phyloP scores from a whole-genome alignment of 148 eudicot genomes.

The Amaranthus palmeri region DNA sequence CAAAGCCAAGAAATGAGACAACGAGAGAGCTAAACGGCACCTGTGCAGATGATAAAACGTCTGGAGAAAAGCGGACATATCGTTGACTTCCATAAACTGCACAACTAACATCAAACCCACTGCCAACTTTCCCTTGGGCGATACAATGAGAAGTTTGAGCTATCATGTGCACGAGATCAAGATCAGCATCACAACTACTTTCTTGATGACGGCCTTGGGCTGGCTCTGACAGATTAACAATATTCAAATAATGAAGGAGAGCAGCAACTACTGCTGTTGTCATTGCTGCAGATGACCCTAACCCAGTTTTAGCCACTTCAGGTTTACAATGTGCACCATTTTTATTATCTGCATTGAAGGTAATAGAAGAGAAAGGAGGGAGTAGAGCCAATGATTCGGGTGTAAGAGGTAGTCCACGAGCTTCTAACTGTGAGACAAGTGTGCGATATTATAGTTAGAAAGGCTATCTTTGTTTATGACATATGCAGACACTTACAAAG shows the following conservation, averaged over 20 bases:
- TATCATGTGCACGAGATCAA: conserved; percentile 65
- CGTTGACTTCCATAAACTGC: conserved; percentile 99
- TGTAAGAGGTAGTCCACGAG: conserved; percentile 68
- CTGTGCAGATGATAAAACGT: conserved; percentile 93
- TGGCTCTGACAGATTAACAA: conserved; percentile 55
- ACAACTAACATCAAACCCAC: conserved; percentile 98
- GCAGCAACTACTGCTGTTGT: conserved; percentile 97
- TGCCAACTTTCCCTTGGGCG: conserved; percentile 99
- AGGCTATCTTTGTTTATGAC: background rate
- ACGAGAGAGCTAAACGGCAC: conserved; percentile 31
- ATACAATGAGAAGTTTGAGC: conserved; percentile 90
- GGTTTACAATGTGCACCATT: conserved; percentile 61
- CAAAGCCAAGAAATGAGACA: conserved; percentile 8
- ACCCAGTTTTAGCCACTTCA: conserved; percentile 98
- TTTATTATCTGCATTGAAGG: conserved; percentile 60
- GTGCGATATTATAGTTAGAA: background rate
- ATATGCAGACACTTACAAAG: background rate
- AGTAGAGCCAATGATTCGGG: conserved; percentile 81
- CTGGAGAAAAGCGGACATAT: conserved; percentile 94
- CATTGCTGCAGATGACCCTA: conserved; percentile 99
- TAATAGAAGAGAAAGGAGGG: conserved; percentile 78
- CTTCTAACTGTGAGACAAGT: conserved; percentile 63
- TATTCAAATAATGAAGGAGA: conserved; percentile 87
- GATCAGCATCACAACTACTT: conserved; percentile 31
- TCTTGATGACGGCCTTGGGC: conserved; percentile 28